phyloP scores from a whole-genome alignment of 1,139 yeast species.

The Saccharomyces hybrid region DNA sequence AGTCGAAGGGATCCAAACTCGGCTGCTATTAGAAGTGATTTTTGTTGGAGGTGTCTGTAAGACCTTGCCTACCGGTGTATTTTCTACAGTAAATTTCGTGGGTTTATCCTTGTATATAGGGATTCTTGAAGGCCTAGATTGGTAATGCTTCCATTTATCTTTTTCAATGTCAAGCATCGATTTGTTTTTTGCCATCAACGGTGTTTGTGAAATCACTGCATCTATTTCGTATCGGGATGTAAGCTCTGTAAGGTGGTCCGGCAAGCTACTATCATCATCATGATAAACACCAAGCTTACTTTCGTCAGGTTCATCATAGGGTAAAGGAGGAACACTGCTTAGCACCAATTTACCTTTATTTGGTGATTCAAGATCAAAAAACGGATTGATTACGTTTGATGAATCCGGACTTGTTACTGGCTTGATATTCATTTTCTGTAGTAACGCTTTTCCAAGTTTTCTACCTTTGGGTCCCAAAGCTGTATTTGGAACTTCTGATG shows the following conservation, averaged over 20 bases:
- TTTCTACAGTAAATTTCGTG: background rate
- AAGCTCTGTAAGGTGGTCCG: background rate
- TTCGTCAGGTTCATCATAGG: background rate
- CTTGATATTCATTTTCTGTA: slow-evolving; percentile 34
- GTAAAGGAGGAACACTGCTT: slow-evolving; percentile 2
- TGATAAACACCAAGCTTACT: background rate
- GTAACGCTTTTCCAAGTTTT: slow-evolving; percentile 32
- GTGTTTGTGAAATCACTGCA: background rate
- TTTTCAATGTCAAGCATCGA: slow-evolving; percentile 3
- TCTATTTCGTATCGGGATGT: background rate
- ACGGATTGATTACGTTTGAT: slow-evolving; percentile 28
- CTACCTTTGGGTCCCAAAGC: background rate
- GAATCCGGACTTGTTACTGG: slow-evolving; percentile 35
- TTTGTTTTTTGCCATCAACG: background rate
- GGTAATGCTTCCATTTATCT: slow-evolving; percentile 4
- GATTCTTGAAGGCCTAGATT: slow-evolving; percentile 2
- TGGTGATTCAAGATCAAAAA: slow-evolving; percentile 10
- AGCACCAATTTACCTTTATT: slow-evolving; percentile 1
- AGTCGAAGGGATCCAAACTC: slow-evolving; percentile 13
- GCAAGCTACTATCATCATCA: background rate
- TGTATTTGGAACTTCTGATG: slow-evolving; percentile 6
- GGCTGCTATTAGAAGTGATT: background rate
- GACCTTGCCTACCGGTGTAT: background rate
- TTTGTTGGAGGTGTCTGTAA: slow-evolving; percentile 1
- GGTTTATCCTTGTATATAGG: slow-evolving; percentile 1